Evolutionary conservation across 495 filamentous ascomycete genomes (phyloP), one percentile per base, ranked within the genome.

Genomic region (Neurospora discreta): DNA sequence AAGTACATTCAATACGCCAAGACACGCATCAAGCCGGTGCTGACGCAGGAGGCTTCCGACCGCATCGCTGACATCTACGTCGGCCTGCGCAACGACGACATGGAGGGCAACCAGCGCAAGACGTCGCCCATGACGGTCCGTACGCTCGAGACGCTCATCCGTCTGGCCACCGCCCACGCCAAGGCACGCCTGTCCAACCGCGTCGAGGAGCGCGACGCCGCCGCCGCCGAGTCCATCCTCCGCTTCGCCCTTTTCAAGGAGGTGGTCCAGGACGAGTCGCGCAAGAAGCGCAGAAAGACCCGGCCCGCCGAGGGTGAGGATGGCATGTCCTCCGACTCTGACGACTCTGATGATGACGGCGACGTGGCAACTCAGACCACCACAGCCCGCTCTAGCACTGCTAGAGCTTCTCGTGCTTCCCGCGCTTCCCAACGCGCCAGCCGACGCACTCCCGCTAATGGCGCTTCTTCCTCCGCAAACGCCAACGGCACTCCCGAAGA

Each of bases 1-100:
- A 99, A 99, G 82, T 99, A 98, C 80, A 94, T 99, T 72, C 95
- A 99, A 79, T 99, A 99, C 80, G 94, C 96, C 75, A 98, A 98
- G 82, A 90, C 89, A 38, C 85, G 95, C 79, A 87, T 97, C 76
- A 95, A 94, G 88, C 95, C 95, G 5, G 85, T 96, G 33, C 82
- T 99, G 71, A 97, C 96, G 18, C 94, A 95, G 78, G 94, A 93
- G 38, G 95, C 96, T 11, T 92, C 94, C 44, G 92, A 97, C 75
- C 92, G 96, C 75, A 96, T 98, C 77, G 90, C 95, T 68, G 87
- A 91, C 18, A 92, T 93, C n/a, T 99, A 98, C 81, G 94, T 94
- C 36, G 91, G 92, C 26, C 88, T 99, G 10, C 88, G 95, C 68
- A 99, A 99, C 79, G 96, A 99, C 76, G 95, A 98, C 78, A 88